Conservation (phyloP, 768 basidiomycete genomes). For the Tylopilus balloui region DNA sequence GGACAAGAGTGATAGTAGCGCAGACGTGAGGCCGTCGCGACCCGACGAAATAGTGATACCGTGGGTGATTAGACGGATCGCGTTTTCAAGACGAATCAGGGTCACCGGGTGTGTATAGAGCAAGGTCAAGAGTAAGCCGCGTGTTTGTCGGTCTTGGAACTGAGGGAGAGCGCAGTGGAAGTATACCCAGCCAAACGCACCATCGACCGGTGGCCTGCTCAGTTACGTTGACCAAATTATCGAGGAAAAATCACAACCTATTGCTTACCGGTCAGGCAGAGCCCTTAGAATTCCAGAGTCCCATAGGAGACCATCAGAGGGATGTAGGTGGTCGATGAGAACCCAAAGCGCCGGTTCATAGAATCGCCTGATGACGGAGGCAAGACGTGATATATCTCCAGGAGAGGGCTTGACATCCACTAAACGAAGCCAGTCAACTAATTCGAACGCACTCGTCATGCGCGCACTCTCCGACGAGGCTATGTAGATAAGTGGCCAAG, state of each 20-base stretch:
- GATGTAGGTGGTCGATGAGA: slow-evolving; percentile 43
- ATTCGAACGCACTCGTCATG: slow-evolving; percentile 43
- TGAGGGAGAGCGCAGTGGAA: slow-evolving; percentile 28
- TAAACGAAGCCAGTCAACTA: slow-evolving; percentile 64
- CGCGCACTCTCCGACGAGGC: slow-evolving; percentile 36
- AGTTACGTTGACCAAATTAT: not conserved
- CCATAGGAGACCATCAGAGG: slow-evolving; percentile 43
- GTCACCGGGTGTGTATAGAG: slow-evolving; percentile 28
- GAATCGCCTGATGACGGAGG: slow-evolving; percentile 36
- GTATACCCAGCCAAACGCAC: slow-evolving; percentile 45
- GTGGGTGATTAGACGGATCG: slow-evolving; percentile 38
- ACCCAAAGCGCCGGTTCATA: slow-evolving; percentile 40
- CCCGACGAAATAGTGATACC: slow-evolving; percentile 24
- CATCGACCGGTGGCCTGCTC: slow-evolving; percentile 12
- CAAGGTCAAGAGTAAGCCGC: slow-evolving; percentile 34
- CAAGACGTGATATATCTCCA: slow-evolving; percentile 40
- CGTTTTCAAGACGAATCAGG: slow-evolving; percentile 32
- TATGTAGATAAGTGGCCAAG: slow-evolving; percentile 19
- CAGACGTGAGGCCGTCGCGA: slow-evolving; percentile 23
- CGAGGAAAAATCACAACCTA: not conserved
- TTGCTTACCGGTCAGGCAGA: slow-evolving; percentile 28
- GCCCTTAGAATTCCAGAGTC: slow-evolving; percentile 16
- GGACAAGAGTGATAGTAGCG: slow-evolving; percentile 38
- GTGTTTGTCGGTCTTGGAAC: slow-evolving; percentile 19
- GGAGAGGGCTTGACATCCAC: slow-evolving; percentile 32